These are phyloP conservation scores for Zoysia pacifica DNA, from an alignment of 176 grass and related monocot genomes.

Conservation along the genomic window DNA sequence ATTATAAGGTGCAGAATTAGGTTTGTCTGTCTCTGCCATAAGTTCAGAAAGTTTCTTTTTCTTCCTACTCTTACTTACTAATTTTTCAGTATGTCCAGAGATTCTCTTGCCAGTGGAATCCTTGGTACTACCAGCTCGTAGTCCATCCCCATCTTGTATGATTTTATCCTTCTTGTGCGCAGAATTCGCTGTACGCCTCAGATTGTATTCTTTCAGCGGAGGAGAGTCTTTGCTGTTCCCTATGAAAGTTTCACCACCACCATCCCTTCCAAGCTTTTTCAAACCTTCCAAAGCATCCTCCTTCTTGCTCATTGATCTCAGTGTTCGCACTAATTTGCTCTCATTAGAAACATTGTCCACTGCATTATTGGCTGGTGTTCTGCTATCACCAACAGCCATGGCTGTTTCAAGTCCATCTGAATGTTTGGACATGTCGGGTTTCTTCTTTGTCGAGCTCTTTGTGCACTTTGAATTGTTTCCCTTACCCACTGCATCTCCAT, in stretches of 20 bases:
- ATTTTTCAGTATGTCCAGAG: constrained; percentile 2
- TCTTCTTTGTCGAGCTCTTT: constrained; percentile 34
- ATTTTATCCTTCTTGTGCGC: constrained; percentile 34
- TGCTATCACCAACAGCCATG: constrained; percentile 17
- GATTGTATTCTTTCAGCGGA: constrained; percentile 32
- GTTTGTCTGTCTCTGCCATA: constrained; percentile 32
- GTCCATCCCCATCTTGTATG: constrained; percentile 27
- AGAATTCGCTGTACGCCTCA: constrained; percentile 1
- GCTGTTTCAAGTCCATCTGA: constrained; percentile 32
- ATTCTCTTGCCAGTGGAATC: constrained; percentile 31
- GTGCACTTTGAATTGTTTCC: constrained; percentile 12
- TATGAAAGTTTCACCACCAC: constrained; percentile 19
- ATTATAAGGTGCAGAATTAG: constrained; percentile 30
- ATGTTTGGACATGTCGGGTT: constrained; percentile 24
- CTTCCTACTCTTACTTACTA: constrained; percentile 38
- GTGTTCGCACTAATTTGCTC: constrained; percentile 31
- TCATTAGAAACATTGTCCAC: constrained; percentile 17
- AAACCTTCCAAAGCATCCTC: constrained; percentile 32
- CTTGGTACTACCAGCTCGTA: constrained; percentile 19
- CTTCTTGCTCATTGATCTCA: constrained; percentile 48
- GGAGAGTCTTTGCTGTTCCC: constrained; percentile 6
- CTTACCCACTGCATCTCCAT: constrained; percentile 29
- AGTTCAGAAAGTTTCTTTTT: constrained; percentile 62
- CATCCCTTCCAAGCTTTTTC: constrained; percentile 30
- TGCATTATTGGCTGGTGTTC: not conserved